Conservation (phyloP, 106 monocot species). For the Acanthochlamys bracteata region DNA sequence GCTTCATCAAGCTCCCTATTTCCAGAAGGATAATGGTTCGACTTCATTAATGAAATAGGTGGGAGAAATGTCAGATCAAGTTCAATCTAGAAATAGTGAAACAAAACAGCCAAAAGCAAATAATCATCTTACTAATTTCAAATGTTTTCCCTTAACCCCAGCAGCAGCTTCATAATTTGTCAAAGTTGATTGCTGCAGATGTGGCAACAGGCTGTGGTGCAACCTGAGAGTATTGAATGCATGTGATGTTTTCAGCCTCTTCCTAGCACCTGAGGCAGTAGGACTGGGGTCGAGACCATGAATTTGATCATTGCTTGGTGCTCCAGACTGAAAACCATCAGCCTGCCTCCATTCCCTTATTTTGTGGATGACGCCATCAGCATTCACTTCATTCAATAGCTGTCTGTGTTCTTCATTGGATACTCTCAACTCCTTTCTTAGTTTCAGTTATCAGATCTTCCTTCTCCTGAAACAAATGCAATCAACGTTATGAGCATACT, state of each 20-base stretch:
- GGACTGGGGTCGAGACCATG: constrained; percentile 47
- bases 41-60: constrained; percentile 3
- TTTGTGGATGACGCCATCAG: constrained; percentile 57
- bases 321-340: constrained; percentile 38
- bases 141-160: constrained; percentile 23
- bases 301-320: constrained; percentile 27
- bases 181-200: constrained; percentile 27
- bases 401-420: constrained; percentile 78
- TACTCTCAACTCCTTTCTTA: constrained; percentile 75
- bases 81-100: no score
- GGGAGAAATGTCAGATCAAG: no score
- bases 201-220: constrained; percentile 18
- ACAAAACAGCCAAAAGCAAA: neutral
- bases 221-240: constrained; percentile 22
- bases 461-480: constrained; percentile 50
- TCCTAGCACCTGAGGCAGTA: constrained; percentile 43
- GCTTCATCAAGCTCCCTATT: constrained; percentile 15
- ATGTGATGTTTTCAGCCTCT: constrained; percentile 50
- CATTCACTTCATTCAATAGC: constrained; percentile 61
- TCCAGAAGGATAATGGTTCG: constrained; percentile 26
- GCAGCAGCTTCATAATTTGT: constrained; percentile 13
- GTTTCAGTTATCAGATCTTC: constrained; percentile 83
- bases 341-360: constrained; percentile 72
- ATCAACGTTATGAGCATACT: neutral
- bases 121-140: constrained; percentile 24